Evolutionary conservation across 192 early-diverging fungal species (phyloP).

Genomic region (Entomortierella lignicola): DNA sequence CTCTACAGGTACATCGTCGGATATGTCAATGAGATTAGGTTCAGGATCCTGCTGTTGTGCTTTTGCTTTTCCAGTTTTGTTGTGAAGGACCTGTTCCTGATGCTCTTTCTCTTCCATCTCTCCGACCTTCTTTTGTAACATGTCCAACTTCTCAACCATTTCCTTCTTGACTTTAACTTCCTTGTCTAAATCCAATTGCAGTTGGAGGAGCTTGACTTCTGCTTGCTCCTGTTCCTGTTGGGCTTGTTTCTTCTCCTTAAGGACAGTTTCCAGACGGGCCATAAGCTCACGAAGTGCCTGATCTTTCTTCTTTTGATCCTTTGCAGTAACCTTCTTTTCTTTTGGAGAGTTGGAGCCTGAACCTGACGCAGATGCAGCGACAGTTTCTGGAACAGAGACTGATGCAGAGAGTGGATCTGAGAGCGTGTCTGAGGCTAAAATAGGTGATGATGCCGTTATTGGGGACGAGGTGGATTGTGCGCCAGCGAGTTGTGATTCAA

Average conservation of each 20-base stretch:
- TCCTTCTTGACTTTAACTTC: constrained; percentile 53
- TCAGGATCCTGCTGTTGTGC: not conserved
- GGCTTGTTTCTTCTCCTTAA: constrained; percentile 52
- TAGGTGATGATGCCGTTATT: constrained; percentile 3
- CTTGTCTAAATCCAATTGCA: constrained; percentile 45
- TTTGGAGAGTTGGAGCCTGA: constrained; percentile 44
- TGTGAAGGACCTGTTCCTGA: not conserved
- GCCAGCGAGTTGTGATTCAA: constrained; percentile 11
- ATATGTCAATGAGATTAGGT: not conserved
- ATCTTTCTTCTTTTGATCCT: constrained; percentile 54
- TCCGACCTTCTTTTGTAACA: constrained; percentile 41
- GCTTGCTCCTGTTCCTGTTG: constrained; percentile 49
- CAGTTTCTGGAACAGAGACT: constrained; percentile 29
- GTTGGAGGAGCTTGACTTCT: constrained; percentile 40
- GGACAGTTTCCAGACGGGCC: constrained; percentile 36
- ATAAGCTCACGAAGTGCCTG: constrained; percentile 46
- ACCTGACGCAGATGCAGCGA: constrained; percentile 1
- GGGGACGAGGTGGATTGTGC: not conserved
- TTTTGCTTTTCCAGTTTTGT: not conserved
- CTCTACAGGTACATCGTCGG: not conserved
- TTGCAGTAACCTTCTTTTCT: constrained; percentile 32
- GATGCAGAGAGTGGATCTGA: constrained; percentile 38
- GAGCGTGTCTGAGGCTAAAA: constrained; percentile 5
- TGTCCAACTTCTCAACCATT: constrained; percentile 51
- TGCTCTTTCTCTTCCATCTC: constrained; percentile 50